Evolutionary conservation across 106 monocot genomes (phyloP).

Genomic region (Amphibolis antarctica): DNA sequence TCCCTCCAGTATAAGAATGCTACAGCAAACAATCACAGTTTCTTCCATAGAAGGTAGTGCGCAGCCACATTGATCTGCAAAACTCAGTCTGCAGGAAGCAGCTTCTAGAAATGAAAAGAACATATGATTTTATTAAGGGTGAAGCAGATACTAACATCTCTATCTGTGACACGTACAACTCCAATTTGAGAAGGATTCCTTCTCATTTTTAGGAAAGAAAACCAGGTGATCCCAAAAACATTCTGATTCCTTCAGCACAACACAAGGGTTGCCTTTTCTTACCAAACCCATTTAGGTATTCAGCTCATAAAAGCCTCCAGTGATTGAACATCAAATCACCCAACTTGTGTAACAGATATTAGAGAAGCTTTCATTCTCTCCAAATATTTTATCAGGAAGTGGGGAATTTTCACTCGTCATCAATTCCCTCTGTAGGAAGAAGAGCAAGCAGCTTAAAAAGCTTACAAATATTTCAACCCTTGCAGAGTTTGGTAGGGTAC

Average conservation of each 20-base stretch:
- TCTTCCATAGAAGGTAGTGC: too few species aligned
- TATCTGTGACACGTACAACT: neutral
- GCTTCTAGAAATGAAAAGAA: neutral
- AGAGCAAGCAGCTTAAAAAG: neutral
- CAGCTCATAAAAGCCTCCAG: neutral
- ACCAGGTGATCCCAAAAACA: neutral
- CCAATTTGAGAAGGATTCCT: neutral
- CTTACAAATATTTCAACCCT: neutral
- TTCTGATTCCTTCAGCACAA: conserved; percentile 8
- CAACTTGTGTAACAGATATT: neutral
- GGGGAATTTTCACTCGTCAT: conserved; percentile 9
- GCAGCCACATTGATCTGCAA: too few species aligned
- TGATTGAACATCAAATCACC: neutral
- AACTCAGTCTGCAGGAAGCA: too few species aligned
- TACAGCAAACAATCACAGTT: too few species aligned
- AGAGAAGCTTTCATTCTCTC: neutral
- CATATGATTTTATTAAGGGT: neutral
- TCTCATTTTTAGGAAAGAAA: neutral
- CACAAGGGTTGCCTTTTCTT: neutral
- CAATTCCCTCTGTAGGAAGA: conserved; percentile 4
- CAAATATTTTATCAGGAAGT: conserved; percentile 3
- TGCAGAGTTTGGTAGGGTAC: neutral
- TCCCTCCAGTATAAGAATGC: too few species aligned
- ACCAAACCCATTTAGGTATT: neutral
- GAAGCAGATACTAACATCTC: neutral